These are phyloP conservation scores for Plasmodium falciparum DNA, from an alignment of 169 alveolate species.

Conservation along the genomic window DNA sequence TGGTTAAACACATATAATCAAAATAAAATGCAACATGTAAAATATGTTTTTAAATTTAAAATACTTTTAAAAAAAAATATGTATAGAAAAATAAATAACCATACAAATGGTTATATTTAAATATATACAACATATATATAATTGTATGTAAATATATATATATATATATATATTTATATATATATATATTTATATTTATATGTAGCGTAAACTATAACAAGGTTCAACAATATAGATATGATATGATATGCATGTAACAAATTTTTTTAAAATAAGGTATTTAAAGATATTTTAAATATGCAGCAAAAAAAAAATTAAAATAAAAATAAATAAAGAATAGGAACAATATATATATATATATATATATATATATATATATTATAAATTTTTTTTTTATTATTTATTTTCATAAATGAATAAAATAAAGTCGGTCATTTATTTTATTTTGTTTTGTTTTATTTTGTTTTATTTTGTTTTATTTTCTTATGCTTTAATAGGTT, in stretches of 20 bases:
- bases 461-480: no score
- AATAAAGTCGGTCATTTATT: not conserved
- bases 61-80: not conserved
- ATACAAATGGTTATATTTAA: not conserved
- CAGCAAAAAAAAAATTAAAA: conserved; percentile 6
- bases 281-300: not conserved
- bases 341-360: not conserved
- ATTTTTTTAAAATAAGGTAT: not conserved
- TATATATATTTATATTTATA: not conserved
- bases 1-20: not conserved
- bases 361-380: not conserved
- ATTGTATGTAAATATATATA: no score
- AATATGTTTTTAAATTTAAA: not conserved
- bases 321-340: not conserved
- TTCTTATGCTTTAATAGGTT: conserved; percentile 10
- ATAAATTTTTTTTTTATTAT: not conserved
- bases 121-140: not conserved
- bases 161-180: no score
- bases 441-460: not conserved
- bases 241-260: not conserved
- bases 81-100: not conserved
- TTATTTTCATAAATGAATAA: not conserved
- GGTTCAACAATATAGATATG: not conserved
- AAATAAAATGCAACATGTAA: not conserved
- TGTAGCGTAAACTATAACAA: not conserved